Evolutionary conservation across 2,329 filamentous ascomycete genomes (phyloP).

Genomic region (Lachnellula arida): DNA sequence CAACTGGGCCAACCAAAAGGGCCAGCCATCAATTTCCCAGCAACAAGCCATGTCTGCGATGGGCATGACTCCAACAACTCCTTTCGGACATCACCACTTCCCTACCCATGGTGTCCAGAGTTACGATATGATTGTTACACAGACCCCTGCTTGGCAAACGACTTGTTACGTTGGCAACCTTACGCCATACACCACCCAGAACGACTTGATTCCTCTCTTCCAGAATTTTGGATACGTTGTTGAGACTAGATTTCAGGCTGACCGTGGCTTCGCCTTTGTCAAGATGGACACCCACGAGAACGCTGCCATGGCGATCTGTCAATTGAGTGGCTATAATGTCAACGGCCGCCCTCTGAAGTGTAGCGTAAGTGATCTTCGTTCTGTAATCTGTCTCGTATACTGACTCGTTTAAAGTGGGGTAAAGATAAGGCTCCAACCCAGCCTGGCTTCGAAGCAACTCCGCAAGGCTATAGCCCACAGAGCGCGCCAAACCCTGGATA

Average conservation of each 20-base stretch:
- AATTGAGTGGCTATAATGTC: conserved; percentile 95
- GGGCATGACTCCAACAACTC: conserved; percentile 96
- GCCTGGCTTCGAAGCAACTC: conserved; percentile 77
- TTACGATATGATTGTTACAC: conserved; percentile 92
- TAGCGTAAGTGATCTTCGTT: conserved; percentile 66
- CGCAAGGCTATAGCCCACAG: conserved; percentile 65
- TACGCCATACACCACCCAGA: conserved; percentile 95
- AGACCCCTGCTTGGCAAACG: conserved; percentile 97
- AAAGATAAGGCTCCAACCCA: conserved; percentile 89
- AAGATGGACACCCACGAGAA: conserved; percentile 99
- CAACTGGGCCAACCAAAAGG: conserved; percentile 99
- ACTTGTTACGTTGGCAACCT: conserved; percentile 97
- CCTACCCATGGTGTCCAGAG: conserved; percentile 94
- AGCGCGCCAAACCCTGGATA: conserved; percentile 67
- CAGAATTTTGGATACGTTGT: conserved; percentile 98
- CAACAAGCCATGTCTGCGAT: conserved; percentile 96
- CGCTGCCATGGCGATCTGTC: conserved; percentile 96
- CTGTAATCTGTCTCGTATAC: conserved; percentile 14
- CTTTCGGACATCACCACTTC: conserved; percentile 96
- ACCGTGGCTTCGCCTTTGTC: conserved; percentile 96
- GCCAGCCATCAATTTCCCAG: conserved; percentile 97
- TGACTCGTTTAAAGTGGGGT: conserved; percentile 69
- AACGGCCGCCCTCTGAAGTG: conserved; percentile 96
- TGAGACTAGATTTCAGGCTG: conserved; percentile 95
- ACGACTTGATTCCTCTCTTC: conserved; percentile 95